phyloP scores from a whole-genome alignment of 345 rosid species.

The Eucalyptus fibrosa region DNA sequence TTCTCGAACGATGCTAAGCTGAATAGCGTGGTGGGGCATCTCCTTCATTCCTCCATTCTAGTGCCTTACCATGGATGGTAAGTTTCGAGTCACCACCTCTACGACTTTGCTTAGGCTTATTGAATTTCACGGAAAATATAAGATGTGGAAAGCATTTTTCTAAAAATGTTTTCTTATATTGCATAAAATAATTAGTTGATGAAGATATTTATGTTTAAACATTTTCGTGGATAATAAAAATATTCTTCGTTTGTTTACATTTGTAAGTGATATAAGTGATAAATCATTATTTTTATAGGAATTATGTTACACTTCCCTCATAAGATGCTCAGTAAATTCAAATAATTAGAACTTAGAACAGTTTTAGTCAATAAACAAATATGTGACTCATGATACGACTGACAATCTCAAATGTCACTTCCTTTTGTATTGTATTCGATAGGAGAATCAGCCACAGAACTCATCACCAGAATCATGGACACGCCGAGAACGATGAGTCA shows the following conservation, averaged over 20 bases:
- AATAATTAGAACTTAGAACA: not conserved
- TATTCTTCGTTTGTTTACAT: not conserved
- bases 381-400: not conserved
- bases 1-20: conserved; percentile 64
- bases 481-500: conserved; percentile 90
- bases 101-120: not conserved
- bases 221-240: not conserved
- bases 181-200: not conserved
- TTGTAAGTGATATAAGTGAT: not conserved
- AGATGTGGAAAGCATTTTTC: not conserved
- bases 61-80: conserved; percentile 98
- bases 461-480: conserved; percentile 94
- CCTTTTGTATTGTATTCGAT: not conserved
- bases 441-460: conserved; percentile 98
- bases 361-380: not conserved
- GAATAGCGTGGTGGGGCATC: conserved; percentile 77
- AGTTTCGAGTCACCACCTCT: not conserved
- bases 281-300: not conserved
- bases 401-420: not conserved
- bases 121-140: not conserved
- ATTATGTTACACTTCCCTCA: not conserved
- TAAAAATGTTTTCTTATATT: not conserved
- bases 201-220: not conserved
- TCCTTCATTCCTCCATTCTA: conserved; percentile 81
- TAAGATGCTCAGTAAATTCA: not conserved